These are phyloP conservation scores for Solanum piurae DNA, from an alignment of 257 asterid species.

Conservation along the genomic window DNA sequence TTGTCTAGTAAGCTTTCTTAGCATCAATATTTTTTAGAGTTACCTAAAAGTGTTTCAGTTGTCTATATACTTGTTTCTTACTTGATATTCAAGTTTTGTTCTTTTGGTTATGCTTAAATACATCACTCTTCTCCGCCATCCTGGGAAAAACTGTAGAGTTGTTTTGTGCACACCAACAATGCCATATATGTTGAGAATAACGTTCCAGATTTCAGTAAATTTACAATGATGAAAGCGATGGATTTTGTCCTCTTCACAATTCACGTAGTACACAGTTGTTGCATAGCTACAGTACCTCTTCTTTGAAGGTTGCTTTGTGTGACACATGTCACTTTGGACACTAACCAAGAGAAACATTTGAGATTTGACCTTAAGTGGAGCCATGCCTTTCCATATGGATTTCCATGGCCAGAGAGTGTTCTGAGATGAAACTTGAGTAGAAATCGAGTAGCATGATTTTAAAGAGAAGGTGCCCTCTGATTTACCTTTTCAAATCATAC, in stretches of 20 bases:
- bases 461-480: background rate
- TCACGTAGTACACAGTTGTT: background rate
- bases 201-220: background rate
- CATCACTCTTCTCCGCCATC: background rate
- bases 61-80: background rate
- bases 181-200: background rate
- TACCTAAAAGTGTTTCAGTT: background rate
- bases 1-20: constrained; percentile 64
- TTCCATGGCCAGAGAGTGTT: background rate
- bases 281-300: background rate
- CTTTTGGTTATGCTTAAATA: background rate
- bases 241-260: background rate
- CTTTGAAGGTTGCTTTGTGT: background rate
- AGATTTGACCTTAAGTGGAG: background rate
- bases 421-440: background rate
- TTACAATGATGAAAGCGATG: background rate
- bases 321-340: background rate
- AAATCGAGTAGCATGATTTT: background rate
- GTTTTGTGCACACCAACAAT: background rate
- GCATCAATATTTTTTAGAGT: background rate
- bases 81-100: background rate
- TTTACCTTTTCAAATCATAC: background rate
- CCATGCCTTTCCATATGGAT: background rate
- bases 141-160: background rate
- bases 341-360: background rate